These are phyloP conservation scores for Giardia muris DNA, from an alignment of 208 protist genomes.

Conservation along the genomic window DNA sequence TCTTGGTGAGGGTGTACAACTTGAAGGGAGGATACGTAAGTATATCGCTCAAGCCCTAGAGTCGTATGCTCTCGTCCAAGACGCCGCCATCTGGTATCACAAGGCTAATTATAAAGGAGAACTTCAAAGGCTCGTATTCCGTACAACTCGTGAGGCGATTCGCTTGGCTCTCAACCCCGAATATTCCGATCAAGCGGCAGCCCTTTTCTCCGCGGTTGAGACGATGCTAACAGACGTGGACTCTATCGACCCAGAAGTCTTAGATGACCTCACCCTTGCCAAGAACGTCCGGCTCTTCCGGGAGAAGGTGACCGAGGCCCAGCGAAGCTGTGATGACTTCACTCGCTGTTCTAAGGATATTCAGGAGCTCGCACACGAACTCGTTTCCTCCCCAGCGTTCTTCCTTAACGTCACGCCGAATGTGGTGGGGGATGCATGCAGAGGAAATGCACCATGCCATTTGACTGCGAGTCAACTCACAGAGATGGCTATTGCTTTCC, in stretches of 20 bases:
- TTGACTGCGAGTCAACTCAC: neutral
- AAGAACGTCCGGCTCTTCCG: neutral
- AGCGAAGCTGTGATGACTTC: neutral
- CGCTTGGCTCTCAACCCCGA: neutral
- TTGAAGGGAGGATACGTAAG: neutral
- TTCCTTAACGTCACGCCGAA: neutral
- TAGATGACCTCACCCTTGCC: neutral
- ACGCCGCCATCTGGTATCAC: neutral
- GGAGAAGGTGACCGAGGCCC: neutral
- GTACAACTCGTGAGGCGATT: neutral
- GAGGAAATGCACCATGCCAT: neutral
- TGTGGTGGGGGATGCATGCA: neutral
- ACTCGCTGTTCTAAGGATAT: neutral
- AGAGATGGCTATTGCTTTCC: neutral
- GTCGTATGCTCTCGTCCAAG: neutral
- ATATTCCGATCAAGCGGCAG: neutral
- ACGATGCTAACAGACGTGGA: neutral
- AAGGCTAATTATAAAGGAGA: neutral
- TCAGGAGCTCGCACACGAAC: neutral
- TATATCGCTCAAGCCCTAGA: neutral
- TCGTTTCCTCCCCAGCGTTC: neutral
- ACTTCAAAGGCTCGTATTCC: neutral
- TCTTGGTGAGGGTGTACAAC: no score
- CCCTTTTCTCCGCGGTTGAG: neutral
- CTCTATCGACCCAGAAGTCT: neutral